phyloP scores from a whole-genome alignment of 306 rosid species.

The Clitoria ternatea region DNA sequence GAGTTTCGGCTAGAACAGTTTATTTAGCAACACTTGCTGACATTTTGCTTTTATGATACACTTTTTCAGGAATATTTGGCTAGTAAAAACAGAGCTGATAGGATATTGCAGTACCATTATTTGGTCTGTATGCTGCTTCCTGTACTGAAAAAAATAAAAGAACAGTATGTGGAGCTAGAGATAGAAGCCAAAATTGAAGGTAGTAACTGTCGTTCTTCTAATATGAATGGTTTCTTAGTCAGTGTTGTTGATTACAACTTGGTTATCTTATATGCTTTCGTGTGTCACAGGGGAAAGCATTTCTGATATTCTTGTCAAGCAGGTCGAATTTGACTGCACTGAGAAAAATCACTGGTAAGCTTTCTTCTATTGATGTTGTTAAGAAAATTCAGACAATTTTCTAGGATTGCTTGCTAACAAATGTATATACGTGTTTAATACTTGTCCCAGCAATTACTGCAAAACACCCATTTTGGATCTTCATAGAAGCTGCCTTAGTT shows the following conservation, averaged over 20 bases:
- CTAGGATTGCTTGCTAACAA: slow-evolving; percentile 24
- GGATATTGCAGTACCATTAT: slow-evolving; percentile 74
- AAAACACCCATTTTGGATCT: slow-evolving; percentile 70
- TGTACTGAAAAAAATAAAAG: slow-evolving; percentile 65
- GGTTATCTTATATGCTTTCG: neutral
- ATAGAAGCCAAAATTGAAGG: slow-evolving; percentile 68
- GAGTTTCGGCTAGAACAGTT: slow-evolving; percentile 5
- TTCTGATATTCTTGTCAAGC: slow-evolving; percentile 70
- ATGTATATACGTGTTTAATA: slow-evolving; percentile 23
- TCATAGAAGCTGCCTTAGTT: slow-evolving; percentile 87
- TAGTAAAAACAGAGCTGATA: slow-evolving; percentile 56
- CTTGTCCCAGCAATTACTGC: slow-evolving; percentile 74
- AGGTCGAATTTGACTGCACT: slow-evolving; percentile 48
- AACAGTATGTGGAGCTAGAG: slow-evolving; percentile 62
- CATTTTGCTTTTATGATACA: slow-evolving; percentile 20
- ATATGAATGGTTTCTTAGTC: slow-evolving; percentile 13
- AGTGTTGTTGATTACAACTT: neutral
- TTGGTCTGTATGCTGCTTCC: slow-evolving; percentile 91
- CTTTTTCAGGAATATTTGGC: slow-evolving; percentile 64
- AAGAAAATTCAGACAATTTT: slow-evolving; percentile 13
- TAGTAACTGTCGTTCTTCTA: slow-evolving; percentile 25
- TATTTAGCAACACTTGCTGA: slow-evolving; percentile 28
- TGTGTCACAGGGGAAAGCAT: slow-evolving; percentile 55
- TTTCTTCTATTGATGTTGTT: slow-evolving; percentile 12
- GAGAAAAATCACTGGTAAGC: slow-evolving; percentile 57